Evolutionary conservation across 1,139 yeast species (phyloP), one percentile per base, ranked within the genome.

Genomic region (Geotrichum reessii): DNA sequence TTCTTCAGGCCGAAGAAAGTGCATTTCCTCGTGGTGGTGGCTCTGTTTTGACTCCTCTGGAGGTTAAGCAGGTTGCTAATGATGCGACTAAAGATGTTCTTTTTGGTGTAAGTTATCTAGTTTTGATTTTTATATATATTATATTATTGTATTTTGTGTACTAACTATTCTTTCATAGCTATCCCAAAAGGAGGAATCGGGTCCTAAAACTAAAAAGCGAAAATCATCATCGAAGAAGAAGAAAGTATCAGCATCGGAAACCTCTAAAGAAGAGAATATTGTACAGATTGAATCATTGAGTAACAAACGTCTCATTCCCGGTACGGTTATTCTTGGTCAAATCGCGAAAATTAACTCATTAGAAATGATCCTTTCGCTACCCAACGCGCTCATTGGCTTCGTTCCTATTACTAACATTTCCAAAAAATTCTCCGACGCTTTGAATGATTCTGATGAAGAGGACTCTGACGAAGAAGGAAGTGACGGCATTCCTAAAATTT

Each of bases 1-100:
- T 63, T n/a, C 59, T 70, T 49, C 56, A 53, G 47, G 57, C 60
- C 31, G 71, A 70, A 44, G 76, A 73, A 63, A 81, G 84, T 57
- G 82, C 96, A 21, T 93, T 93, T 70, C 99, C 99, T 55, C 86
- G 99, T 82, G 99, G 99, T 67, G 97, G 97, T 58, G 77, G 76
- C 5, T 81, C 92, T 25, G 89, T 85, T 19, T 80, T 92, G 71
- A 83, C 96, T 2, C 92, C 99, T 4, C 76, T 93, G 65, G 99
- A 93, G 74, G 84, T 90, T 66, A 91, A 91, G 71, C 95, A 91
- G 70, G 95, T 92, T 58, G 85, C 96, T 47, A 91, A 90, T 69
- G 96, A 93, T 72, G 99, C 95, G 50, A 85, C 92, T 37, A 82
- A 82, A 65, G 99, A 93, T 76, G 95, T 88, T 28, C 76, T 89